Conservation (phyloP, 2,329 filamentous ascomycete genomes). For the Zarea fungicola region DNA sequence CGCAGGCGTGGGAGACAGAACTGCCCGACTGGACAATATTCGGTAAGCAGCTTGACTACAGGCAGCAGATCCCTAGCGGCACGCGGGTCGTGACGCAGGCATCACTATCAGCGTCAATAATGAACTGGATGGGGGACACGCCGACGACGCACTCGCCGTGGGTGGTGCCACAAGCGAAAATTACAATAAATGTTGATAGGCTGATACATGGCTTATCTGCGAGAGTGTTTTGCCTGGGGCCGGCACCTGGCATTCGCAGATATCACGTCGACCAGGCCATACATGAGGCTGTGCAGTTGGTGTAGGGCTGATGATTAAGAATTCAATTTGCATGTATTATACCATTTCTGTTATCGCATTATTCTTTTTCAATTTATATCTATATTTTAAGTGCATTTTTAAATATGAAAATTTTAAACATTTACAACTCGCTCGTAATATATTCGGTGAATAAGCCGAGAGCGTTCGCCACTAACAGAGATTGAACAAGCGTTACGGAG, state of each 20-base stretch:
- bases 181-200: conserved; percentile 8
- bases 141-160: not conserved
- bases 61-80: conserved; percentile 5
- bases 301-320: not conserved
- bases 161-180: not conserved
- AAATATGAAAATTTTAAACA: too few relatives aligned
- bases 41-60: conserved; percentile 5
- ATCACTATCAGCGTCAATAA: not conserved
- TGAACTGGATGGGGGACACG: not conserved
- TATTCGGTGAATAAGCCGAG: too few relatives aligned
- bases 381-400: too few relatives aligned
- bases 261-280: conserved; percentile 12
- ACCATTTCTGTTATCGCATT: too few relatives aligned
- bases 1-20: conserved; percentile 10
- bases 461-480: too few relatives aligned
- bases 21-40: conserved; percentile 14
- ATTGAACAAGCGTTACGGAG: too few relatives aligned
- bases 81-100: not conserved
- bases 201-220: not conserved
- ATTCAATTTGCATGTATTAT: not conserved
- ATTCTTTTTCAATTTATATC: too few relatives aligned
- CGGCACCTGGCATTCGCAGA: conserved; percentile 10
- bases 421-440: too few relatives aligned
- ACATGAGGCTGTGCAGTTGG: conserved; percentile 6
- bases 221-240: conserved; percentile 7